A percentile compares a stretch with the other conserved stretches of the same genome.
Conservation (phyloP, 441 rosid genomes). For the Euphorbia corollata region DNA sequence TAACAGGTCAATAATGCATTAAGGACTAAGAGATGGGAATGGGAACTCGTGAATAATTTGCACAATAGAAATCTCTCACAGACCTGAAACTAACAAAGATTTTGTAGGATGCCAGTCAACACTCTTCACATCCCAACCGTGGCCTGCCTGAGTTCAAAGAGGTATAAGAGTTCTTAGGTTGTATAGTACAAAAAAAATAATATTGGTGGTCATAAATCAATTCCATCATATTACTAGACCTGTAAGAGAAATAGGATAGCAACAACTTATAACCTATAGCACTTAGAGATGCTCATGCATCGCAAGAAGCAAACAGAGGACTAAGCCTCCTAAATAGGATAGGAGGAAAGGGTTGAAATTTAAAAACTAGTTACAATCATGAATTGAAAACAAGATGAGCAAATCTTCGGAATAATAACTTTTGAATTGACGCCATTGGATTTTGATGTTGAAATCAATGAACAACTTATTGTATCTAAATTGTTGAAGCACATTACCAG, state of each 20-base stretch:
- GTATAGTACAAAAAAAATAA: conserved; percentile 19
- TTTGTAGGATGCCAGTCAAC: conserved; percentile 99
- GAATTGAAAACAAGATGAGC: background rate
- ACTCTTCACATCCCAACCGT: conserved; percentile 99
- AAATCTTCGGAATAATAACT: background rate
- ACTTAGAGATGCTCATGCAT: background rate
- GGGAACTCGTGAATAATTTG: conserved; percentile 17
- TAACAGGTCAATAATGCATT: conserved; percentile 19
- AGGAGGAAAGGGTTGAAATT: background rate
- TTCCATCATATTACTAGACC: background rate
- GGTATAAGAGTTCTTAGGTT: conserved; percentile 42
- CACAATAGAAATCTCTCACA: conserved; percentile 18
- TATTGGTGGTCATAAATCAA: conserved; percentile 10
- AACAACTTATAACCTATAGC: background rate
- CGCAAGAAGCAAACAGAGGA: background rate
- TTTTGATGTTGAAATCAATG: background rate
- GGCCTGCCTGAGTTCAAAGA: conserved; percentile 98
- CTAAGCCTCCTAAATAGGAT: background rate
- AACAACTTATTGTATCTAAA: conserved; percentile 12
- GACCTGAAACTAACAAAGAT: conserved; percentile 89
- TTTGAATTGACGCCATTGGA: no score
- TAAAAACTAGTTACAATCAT: background rate
- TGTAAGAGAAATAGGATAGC: background rate
- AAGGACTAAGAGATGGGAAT: conserved; percentile 9
- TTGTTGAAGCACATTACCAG: conserved; percentile 68